These are phyloP conservation scores for Kluyveromyces aestuarii DNA, from an alignment of 805 yeast genomes.

Conservation along the genomic window DNA sequence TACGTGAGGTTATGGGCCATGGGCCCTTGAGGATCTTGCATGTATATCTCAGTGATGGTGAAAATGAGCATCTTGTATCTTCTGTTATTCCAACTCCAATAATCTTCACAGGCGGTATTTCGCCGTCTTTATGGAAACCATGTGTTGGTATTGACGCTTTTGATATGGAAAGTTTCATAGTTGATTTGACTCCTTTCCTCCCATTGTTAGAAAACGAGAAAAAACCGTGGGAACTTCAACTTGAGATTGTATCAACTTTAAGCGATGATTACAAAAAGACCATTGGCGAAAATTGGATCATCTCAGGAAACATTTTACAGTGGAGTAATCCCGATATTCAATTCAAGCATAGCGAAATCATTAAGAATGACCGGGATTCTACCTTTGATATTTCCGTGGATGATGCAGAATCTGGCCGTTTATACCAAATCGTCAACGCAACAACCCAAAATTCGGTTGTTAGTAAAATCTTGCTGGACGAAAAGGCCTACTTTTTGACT, in stretches of 20 bases:
- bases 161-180: slow-evolving; percentile 59
- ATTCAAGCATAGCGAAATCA: slow-evolving; percentile 2
- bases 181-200: slow-evolving; percentile 62
- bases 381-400: slow-evolving; percentile 5
- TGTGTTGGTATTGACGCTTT: slow-evolving; percentile 67
- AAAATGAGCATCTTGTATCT: slow-evolving; percentile 36
- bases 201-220: slow-evolving; percentile 52
- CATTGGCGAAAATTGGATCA: slow-evolving; percentile 49
- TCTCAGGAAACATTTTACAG: slow-evolving; percentile 45
- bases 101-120: slow-evolving; percentile 71
- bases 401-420: slow-evolving; percentile 8
- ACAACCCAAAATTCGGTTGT: slow-evolving; percentile 6
- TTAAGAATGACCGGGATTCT: slow-evolving; percentile 4
- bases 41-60: slow-evolving; percentile 36
- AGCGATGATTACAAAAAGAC: slow-evolving; percentile 25
- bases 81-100: slow-evolving; percentile 62
- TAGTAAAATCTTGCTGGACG: slow-evolving; percentile 1
- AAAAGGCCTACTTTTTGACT: background rate
- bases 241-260: slow-evolving; percentile 47
- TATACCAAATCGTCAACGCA: slow-evolving; percentile 17
- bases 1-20: slow-evolving; percentile 42
- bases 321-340: slow-evolving; percentile 35
- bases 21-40: slow-evolving; percentile 67
- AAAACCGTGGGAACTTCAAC: slow-evolving; percentile 30
- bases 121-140: slow-evolving; percentile 77